phyloP scores from a whole-genome alignment of 2,329 filamentous ascomycete genomes.

The Ramularia collo-cygni region DNA sequence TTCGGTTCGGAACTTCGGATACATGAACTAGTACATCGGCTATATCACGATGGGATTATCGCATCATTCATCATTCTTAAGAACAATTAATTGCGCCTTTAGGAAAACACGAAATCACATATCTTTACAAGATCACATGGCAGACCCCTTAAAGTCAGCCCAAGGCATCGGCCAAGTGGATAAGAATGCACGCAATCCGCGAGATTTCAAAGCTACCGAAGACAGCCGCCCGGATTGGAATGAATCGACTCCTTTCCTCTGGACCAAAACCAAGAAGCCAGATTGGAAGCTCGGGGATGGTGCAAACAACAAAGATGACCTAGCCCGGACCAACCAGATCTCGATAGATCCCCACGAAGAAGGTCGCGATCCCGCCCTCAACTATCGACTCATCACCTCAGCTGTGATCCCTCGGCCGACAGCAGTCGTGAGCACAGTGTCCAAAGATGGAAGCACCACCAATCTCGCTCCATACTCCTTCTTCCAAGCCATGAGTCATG shows the following conservation, averaged over 20 bases:
- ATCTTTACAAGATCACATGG: conserved; percentile 2
- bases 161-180: conserved; percentile 11
- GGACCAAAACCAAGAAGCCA: conserved; percentile 55
- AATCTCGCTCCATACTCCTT: conserved; percentile 27
- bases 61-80: too few species aligned
- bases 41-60: too few species aligned
- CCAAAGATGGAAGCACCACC: conserved; percentile 10
- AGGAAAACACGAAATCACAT: too few species aligned
- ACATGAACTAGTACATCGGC: too few species aligned
- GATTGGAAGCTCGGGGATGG: conserved; percentile 59
- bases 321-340: conserved; percentile 53
- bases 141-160: not conserved
- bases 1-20: too few species aligned
- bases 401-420: conserved; percentile 32
- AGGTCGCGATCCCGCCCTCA: conserved; percentile 58
- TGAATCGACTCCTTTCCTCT: conserved; percentile 41
- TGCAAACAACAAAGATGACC: conserved; percentile 47
- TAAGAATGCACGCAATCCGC: conserved; percentile 51
- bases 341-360: conserved; percentile 69
- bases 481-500: conserved; percentile 24
- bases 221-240: conserved; percentile 56
- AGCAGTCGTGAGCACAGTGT: conserved; percentile 14
- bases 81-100: too few species aligned
- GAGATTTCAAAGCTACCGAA: conserved; percentile 68
- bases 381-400: conserved; percentile 87